Conservation (phyloP, 768 basidiomycete species). For the Fistulinella prunicolor region DNA sequence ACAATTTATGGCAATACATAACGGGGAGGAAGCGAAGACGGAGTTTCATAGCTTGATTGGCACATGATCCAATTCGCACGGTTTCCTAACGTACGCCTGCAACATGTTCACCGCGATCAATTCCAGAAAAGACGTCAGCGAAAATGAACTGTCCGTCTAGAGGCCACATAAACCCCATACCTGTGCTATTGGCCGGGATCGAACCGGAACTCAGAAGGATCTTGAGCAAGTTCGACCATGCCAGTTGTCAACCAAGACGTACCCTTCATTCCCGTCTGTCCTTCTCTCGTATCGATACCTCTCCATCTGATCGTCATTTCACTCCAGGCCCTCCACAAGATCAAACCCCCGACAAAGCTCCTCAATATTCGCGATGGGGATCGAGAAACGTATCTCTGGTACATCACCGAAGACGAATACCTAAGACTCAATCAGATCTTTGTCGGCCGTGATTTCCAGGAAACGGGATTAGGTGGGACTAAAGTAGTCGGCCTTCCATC, state of each 20-base stretch:
- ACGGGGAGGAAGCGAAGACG: too few species aligned
- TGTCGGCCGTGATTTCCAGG: slow-evolving; percentile 9
- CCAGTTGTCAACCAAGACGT: slow-evolving; percentile 8
- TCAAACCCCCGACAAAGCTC: slow-evolving; percentile 8
- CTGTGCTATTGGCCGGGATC: too few species aligned
- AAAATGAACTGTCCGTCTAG: too few species aligned
- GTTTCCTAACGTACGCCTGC: too few species aligned
- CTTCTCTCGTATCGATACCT: not conserved
- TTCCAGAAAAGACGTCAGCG: too few species aligned
- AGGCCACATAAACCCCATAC: too few species aligned
- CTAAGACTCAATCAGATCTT: slow-evolving; percentile 14
- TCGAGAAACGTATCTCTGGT: slow-evolving; percentile 8
- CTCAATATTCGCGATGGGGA: not conserved
- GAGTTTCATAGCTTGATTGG: too few species aligned
- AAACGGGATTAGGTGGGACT: slow-evolving; percentile 12
- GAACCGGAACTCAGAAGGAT: too few species aligned
- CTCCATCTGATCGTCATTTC: not conserved
- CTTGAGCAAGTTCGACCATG: too few species aligned
- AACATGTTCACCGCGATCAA: too few species aligned
- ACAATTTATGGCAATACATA: too few species aligned
- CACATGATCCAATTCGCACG: too few species aligned
- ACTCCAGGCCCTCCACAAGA: slow-evolving; percentile 6
- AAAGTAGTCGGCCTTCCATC: slow-evolving; percentile 11
- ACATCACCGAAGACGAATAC: slow-evolving; percentile 19
- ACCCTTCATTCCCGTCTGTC: slow-evolving; percentile 7